Evolutionary conservation across 2,329 filamentous ascomycete species (phyloP).

Genomic region (Dissoconium aciculare): DNA sequence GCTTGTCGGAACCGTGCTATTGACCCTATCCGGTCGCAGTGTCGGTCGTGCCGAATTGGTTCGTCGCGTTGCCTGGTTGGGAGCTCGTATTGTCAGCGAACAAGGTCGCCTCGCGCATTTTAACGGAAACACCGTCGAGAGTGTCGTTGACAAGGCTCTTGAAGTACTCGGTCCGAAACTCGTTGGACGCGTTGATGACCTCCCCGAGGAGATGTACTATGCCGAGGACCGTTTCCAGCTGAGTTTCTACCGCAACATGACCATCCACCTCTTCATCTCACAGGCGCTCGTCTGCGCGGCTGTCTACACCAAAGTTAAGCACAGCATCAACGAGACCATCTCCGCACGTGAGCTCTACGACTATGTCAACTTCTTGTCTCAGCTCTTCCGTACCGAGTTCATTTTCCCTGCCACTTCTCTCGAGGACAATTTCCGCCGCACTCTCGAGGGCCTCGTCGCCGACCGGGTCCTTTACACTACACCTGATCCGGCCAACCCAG

Average conservation of each 20-base stretch:
- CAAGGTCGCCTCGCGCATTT: constrained; percentile 91
- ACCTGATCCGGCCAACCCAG: constrained; percentile 24
- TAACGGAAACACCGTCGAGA: constrained; percentile 59
- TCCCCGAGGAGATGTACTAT: constrained; percentile 85
- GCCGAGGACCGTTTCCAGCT: constrained; percentile 91
- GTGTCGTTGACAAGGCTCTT: constrained; percentile 76
- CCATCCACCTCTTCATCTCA: constrained; percentile 91
- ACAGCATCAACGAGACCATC: constrained; percentile 62
- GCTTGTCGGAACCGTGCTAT: constrained; percentile 78
- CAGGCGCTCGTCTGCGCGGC: constrained; percentile 80
- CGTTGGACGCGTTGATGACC: constrained; percentile 54
- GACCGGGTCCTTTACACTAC: constrained; percentile 63
- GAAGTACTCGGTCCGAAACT: constrained; percentile 84
- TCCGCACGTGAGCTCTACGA: constrained; percentile 55
- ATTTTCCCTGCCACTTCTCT: constrained; percentile 87
- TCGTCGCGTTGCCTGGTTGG: constrained; percentile 80
- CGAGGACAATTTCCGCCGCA: constrained; percentile 63
- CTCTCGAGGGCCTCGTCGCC: constrained; percentile 58
- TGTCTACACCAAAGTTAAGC: constrained; percentile 83
- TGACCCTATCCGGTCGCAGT: constrained; percentile 81
- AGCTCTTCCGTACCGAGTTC: constrained; percentile 89
- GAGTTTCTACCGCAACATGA: constrained; percentile 98
- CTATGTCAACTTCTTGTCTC: constrained; percentile 80
- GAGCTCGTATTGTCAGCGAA: constrained; percentile 63
- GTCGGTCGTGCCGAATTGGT: constrained; percentile 78